Base-by-base conservation (phyloP, 805 yeast genomes). In the Cyberlindnera meyerae region DNA sequence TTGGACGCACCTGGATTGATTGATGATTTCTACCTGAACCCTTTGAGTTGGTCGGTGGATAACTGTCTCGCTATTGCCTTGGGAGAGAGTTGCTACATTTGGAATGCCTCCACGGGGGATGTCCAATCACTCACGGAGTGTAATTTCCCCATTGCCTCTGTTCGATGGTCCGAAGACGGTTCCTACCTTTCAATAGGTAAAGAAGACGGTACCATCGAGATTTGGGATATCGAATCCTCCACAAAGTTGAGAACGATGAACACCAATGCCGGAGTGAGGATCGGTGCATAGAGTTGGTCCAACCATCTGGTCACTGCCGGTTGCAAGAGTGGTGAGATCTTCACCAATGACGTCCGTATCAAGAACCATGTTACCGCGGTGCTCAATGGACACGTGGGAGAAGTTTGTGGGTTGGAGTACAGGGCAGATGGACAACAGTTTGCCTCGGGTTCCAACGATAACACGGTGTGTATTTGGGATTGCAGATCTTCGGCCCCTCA, bases 371-470 rank as follows among this genome's bases (percentile, higher is more conserved):
- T 83, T 18, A 77, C 80, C 1, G 54, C 74, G 6, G 71, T 71
- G 25, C 67, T 79, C 56, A 68, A 69, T 33, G 71, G 75, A 40
- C 97, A 90, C 57, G 63, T 73, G 34, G 96, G 94, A 1, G 97
- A 90, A 62, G 82, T 90, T 20, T 90, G 97, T 65, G 97, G 97
- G 1, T 66, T 90, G 27, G 82, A 81, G 48, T 90, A 95, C 77
- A 73, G 89, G 39, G 47, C 63, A 9, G 97, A 90, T 57, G 96
- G 97, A 2, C 64, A 73, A 45, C 93, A 85, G 54, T 70, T 90
- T 40, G 95, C 94, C 0, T 76, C 87, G 4, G 97, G 97, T 9
- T 96, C 97, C 22, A 93, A 93, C 56, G 98, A 93, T 58, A 90
- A 93, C 54, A 63, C 88, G 8, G 95, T 93, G 7, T 82, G 85